Base-by-base conservation (phyloP, 1,139 yeast genomes). In the Meyerozyma athensensis region DNA sequence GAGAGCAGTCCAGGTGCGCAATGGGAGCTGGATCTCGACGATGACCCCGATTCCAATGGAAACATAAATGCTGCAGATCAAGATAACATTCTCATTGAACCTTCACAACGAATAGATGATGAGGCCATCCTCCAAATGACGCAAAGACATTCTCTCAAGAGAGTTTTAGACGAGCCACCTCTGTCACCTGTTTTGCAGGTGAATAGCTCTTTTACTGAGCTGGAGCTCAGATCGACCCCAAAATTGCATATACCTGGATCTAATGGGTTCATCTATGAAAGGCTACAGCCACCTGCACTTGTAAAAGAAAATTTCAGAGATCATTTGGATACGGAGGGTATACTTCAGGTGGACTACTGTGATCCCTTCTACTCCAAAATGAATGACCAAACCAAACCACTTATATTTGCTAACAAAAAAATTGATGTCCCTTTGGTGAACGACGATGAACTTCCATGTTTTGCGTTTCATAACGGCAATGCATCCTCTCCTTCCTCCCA, bases 351-450 rank as follows among this genome's bases (percentile, higher is more conserved):
- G 8, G 70, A 78, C 16, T 82, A 83, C 50, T 43, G 49, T 2
- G 84, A 77, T 42, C 96, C 96, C 0, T 78, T 61, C 46, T 89
- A 77, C 49, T 72, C 80, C 18, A 63, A 69, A 22, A 56, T 63
- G 0, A 86, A 84, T 45, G 62, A 76, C 4, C 81, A 82, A 2
- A 38, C 58, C 1, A 64, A 62, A 19, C 81, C 94, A 0, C 69
- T 81, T 42, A 58, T 76, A 2, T 81, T 79, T 58, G 89, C 90
- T 0, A 89, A 89, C 16, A 77, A 72, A 41, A 77, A 74, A 45
- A 79, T 80, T 43, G 61, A 53, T 1, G 57, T 80, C 2, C 69
- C 72, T 0, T 48, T 54, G 5, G 40, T 43, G 8, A 52, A 53
- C 31, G 48, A 46, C 3, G 38, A 40, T 2, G 36, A 39, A 20